Base-by-base conservation (phyloP, 2,329 filamentous ascomycete genomes). In the Neophaeococcomyces mojaviensis region DNA sequence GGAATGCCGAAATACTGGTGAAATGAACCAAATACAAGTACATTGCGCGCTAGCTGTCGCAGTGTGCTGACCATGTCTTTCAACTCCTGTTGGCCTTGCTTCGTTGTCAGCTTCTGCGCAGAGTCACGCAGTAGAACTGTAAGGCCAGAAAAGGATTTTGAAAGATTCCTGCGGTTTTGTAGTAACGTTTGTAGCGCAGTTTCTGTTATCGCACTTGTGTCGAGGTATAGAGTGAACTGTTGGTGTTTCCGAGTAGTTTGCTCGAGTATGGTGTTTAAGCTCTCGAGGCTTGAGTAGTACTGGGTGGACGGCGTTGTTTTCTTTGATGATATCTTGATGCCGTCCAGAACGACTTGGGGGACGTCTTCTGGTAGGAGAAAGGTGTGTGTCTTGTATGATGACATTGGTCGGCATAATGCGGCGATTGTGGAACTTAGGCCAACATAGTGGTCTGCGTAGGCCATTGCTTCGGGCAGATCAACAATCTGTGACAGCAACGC, bases 1-100 rank as follows among this genome's bases (percentile, higher is more conserved):
- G 41, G 46, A 3, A 48, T 20, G n/a, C 41, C 36, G 16, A 45
- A 48, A 13, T 28, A 36, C 13, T 36, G 28, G 15, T 39, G 39
- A 31, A 48, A 48, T 16, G 46, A 48, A n/a, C 46, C 46, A 19
- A 33, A 44, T 4, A 48, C 16, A 16, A 48, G 28, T 13, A 48
- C 7, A 9, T 47, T 39, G 4, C 41, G 38, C 19, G 38, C 39
- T 2, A 39, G 12, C 15, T 37, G 34, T 10, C 26, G 15, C n/a
- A 16, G n/a, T 37, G 9, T n/a, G 22, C n/a, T 4, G 18, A 24
- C 28, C 28, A 15, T 30, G 3, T 38, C 36, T 38, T 38, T 38
- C 12, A 38, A 12, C 20, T 38, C 24, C 12, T 24, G 24, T 38
- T 12, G 36, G 20, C 36, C 36, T 28, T 28, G 24, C 24, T 28